Base-by-base conservation (phyloP, 441 rosid genomes). In the Aquilaria agallochum region DNA sequence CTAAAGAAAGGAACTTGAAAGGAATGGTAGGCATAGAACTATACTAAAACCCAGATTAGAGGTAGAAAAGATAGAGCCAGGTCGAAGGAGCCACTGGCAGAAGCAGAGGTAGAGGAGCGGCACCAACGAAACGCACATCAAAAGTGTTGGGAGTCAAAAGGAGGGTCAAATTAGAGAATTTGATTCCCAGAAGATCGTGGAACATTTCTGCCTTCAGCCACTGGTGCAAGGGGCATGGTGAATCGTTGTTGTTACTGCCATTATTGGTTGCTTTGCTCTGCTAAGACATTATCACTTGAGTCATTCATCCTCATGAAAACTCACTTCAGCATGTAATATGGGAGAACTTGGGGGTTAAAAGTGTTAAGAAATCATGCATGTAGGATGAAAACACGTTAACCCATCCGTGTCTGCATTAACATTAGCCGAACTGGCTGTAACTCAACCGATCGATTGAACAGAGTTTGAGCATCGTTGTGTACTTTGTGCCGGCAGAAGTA, bases 161-260 rank as follows among this genome's bases (percentile, higher is more conserved):
- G n/a, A n/a, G n/a, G n/a, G n/a, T n/a, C n/a, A 80, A 66, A 65
- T 79, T 70, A 9, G 70, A 31, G 50, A 72, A 50, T 76, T 85
- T 93, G 73, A 76, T 74, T 63, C 98, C 95, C 67, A 93, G 72
- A 64, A 93, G 90, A 75, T 93, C 98, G 62, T 88, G 95, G 45
- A 93, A 85, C 89, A 83, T 79, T 5, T 40, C 45, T 75, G 89
- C 70, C 65, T 84, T 81, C 50, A 68, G 73, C 47, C 53, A 40
- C n/a, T 78, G 73, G 34, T 75, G 74, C 9, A 72, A 76, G 13
- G 69, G 75, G 3, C 57, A 72, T 68, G 67, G 55, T 56, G 50
- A 53, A 55, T 54, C 49, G 58, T 40, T 60, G 5, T 52, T 53
- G 54, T 56, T 62, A 45, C 61, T n/a, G 72, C 71, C 81, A 78